A percentile compares a stretch with the other conserved stretches of the same genome.
Evolutionary conservation across 306 rosid genomes (phyloP).

Genomic region (Oxytropis ochrocephala): DNA sequence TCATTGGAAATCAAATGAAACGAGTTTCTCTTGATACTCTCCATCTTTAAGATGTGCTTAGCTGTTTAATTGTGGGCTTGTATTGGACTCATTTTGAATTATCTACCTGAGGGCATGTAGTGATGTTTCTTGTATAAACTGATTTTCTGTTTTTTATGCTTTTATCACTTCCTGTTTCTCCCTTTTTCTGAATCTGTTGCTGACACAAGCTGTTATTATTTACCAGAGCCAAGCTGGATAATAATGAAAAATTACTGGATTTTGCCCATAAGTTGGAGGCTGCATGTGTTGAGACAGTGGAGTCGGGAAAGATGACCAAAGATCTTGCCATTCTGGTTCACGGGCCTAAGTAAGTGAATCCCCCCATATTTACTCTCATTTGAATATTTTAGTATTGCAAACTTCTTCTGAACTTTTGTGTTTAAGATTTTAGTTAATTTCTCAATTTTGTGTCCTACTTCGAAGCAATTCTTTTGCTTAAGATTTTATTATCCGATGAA

Average conservation of each 20-base stretch:
- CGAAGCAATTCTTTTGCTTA: neutral
- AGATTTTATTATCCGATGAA: neutral
- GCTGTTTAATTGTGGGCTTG: neutral
- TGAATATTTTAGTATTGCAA: neutral
- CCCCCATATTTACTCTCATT: neutral
- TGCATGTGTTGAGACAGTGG: conserved; percentile 87
- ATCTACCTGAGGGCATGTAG: neutral
- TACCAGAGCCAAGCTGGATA: conserved; percentile 77
- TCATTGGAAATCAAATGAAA: neutral
- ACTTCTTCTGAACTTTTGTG: neutral
- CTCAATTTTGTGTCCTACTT: conserved; percentile 8
- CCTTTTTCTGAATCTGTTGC: neutral
- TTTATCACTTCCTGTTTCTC: neutral
- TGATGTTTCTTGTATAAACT: neutral
- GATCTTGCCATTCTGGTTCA: conserved; percentile 90
- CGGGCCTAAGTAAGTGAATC: conserved; percentile 71
- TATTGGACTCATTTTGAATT: conserved; percentile 1
- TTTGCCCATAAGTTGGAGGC: conserved; percentile 82
- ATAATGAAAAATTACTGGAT: conserved; percentile 57
- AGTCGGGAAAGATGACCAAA: conserved; percentile 89
- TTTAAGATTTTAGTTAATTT: neutral
- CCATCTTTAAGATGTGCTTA: neutral
- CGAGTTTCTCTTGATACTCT: neutral
- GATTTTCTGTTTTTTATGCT: neutral
- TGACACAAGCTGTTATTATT: neutral